phyloP scores from a whole-genome alignment of 305 asterid genomes.

The Striga hermonthica region DNA sequence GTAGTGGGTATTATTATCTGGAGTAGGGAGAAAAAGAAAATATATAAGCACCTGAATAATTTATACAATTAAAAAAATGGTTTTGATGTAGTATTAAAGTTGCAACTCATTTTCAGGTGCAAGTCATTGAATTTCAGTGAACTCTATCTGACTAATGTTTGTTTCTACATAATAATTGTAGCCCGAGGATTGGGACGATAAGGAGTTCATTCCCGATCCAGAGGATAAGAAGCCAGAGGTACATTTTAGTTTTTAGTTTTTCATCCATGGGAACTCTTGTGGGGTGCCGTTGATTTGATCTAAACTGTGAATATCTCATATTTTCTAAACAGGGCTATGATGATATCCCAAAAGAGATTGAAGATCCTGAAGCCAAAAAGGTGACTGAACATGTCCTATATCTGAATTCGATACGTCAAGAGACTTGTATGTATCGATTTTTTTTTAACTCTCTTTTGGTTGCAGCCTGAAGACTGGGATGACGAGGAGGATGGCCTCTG shows the following conservation, averaged over 20 bases:
- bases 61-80: too few relatives aligned
- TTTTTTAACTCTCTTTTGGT: not conserved
- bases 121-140: not conserved
- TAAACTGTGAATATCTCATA: not conserved
- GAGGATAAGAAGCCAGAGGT: constrained; percentile 82
- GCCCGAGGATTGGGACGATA: constrained; percentile 86
- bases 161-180: constrained; percentile 32
- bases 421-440: not conserved
- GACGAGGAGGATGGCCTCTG: constrained; percentile 79
- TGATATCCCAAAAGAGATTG: constrained; percentile 67
- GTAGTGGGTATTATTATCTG: too few relatives aligned
- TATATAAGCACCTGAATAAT: too few relatives aligned
- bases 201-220: constrained; percentile 66
- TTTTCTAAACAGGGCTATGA: constrained; percentile 55
- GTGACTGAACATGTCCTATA: constrained; percentile 29
- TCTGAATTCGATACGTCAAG: not conserved
- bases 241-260: constrained; percentile 7
- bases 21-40: too few relatives aligned
- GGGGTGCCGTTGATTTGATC: not conserved
- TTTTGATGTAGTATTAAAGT: too few relatives aligned
- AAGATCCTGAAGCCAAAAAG: constrained; percentile 70
- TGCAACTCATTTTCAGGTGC: too few relatives aligned
- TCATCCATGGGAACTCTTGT: too few relatives aligned
- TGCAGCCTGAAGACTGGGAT: constrained; percentile 86
- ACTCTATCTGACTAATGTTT: not conserved